These are phyloP conservation scores for Hylodesmum podocarpum DNA, from an alignment of 306 rosid species.

Conservation along the genomic window DNA sequence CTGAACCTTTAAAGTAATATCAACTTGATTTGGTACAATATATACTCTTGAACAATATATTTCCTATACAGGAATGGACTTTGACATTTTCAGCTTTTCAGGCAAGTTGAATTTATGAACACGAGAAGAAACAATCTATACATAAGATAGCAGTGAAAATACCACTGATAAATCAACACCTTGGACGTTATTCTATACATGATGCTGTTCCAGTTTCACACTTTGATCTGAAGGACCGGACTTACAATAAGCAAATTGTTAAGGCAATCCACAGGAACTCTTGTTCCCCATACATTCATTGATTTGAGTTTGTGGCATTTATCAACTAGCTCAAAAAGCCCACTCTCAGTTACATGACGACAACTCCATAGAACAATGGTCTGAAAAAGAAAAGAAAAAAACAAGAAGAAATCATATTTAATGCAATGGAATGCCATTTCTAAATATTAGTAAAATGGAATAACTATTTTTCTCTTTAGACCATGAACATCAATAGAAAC, in stretches of 20 bases:
- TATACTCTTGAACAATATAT: neutral
- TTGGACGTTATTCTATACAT: constrained; percentile 28
- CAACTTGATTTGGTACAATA: neutral
- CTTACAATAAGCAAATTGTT: constrained; percentile 51
- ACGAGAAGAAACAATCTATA: constrained; percentile 25
- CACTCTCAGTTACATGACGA: constrained; percentile 76
- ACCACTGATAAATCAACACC: neutral
- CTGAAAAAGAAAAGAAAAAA: constrained; percentile 43
- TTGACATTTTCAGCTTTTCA: constrained; percentile 15
- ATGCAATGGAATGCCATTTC: neutral
- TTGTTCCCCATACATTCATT: constrained; percentile 85
- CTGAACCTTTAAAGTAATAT: constrained; percentile 4
- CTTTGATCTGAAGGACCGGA: constrained; percentile 70
- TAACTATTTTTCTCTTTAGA: neutral
- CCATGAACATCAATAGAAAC: neutral
- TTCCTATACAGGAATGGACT: constrained; percentile 17
- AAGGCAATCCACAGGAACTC: constrained; percentile 71
- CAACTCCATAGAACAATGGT: constrained; percentile 90
- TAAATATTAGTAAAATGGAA: neutral
- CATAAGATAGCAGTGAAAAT: constrained; percentile 26
- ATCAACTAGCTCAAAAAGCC: constrained; percentile 66
- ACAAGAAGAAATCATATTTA: constrained; percentile 13
- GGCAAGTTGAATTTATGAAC: neutral
- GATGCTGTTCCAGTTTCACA: constrained; percentile 34
- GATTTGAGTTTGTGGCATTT: constrained; percentile 75